Evolutionary conservation across 2,329 filamentous ascomycete genomes (phyloP).

Genomic region (Penicillium sp.): DNA sequence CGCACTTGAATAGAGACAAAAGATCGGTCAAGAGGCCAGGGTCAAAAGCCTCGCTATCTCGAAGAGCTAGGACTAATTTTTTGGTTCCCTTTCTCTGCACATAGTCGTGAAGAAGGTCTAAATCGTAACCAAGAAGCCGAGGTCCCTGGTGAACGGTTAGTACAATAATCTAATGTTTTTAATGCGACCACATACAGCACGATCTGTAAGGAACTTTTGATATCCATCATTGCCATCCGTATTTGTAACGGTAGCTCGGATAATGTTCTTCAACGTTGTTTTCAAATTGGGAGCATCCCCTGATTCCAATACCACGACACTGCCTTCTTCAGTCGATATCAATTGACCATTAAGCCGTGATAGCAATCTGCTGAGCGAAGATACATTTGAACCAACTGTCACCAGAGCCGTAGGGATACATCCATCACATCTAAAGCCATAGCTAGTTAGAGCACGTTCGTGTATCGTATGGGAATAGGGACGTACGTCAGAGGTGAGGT

Average conservation of each 20-base stretch:
- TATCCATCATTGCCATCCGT: conserved; percentile 41
- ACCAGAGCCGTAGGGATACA: conserved; percentile 44
- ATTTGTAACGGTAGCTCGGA: conserved; percentile 41
- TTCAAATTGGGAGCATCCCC: conserved; percentile 48
- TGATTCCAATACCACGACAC: conserved; percentile 44
- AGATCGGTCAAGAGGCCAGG: conserved; percentile 45
- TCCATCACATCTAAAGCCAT: conserved; percentile 33
- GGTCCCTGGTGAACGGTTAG: conserved; percentile 33
- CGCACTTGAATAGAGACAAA: conserved; percentile 49
- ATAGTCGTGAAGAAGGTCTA: conserved; percentile 47
- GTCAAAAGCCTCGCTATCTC: conserved; percentile 50
- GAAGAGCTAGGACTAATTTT: conserved; percentile 44
- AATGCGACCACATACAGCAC: conserved; percentile 32
- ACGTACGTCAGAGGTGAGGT: conserved; percentile 39
- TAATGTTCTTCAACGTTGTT: conserved; percentile 47
- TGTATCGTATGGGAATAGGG: neutral
- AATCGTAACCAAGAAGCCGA: conserved; percentile 46
- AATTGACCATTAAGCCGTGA: conserved; percentile 38
- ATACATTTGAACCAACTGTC: conserved; percentile 46
- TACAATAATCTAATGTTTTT: neutral
- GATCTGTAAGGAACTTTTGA: conserved; percentile 38
- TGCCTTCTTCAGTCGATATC: conserved; percentile 30
- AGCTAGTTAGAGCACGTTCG: conserved; percentile 12
- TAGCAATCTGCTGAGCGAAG: conserved; percentile 40
- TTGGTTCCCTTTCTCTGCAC: conserved; percentile 36